Conservation (phyloP, 148 eudicot genomes). For the Cornus kousa region DNA sequence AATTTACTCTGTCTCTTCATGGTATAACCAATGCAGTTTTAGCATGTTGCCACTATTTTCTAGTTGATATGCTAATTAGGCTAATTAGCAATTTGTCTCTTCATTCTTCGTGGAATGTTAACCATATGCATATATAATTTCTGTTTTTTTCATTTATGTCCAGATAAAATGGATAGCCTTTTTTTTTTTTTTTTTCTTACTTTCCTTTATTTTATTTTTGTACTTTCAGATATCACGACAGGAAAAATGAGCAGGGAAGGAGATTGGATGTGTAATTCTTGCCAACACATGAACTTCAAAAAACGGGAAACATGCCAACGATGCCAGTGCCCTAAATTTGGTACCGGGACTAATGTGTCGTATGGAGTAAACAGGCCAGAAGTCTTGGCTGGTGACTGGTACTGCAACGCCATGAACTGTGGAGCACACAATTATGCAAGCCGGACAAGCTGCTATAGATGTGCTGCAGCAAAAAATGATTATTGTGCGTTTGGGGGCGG, state of each 20-base stretch:
- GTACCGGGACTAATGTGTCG: slow-evolving; percentile 30
- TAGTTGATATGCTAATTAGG: too few species aligned
- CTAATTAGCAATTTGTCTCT: neutral
- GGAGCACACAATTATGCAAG: slow-evolving; percentile 91
- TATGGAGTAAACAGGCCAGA: slow-evolving; percentile 43
- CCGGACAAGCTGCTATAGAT: slow-evolving; percentile 60
- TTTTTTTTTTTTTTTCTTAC: too few species aligned
- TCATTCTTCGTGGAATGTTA: neutral
- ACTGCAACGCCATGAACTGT: slow-evolving; percentile 63
- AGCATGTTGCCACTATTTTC: neutral
- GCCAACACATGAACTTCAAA: slow-evolving; percentile 84
- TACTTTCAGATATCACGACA: slow-evolving; percentile 3
- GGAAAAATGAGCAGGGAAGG: slow-evolving; percentile 61
- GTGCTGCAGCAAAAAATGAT: slow-evolving; percentile 42
- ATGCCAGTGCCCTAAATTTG: slow-evolving; percentile 57
- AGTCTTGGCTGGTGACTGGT: slow-evolving; percentile 87
- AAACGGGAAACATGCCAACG: slow-evolving; percentile 66
- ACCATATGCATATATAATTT: too few species aligned
- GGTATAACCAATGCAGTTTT: neutral
- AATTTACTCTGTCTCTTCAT: neutral
- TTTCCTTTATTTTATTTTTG: neutral
- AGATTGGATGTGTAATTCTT: slow-evolving; percentile 89
- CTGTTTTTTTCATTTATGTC: too few species aligned
- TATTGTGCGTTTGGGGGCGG: slow-evolving; percentile 37
- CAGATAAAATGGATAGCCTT: too few species aligned